Conservation (phyloP, 371 early-diverging fungal genomes). For the Nematocida parisii region DNA sequence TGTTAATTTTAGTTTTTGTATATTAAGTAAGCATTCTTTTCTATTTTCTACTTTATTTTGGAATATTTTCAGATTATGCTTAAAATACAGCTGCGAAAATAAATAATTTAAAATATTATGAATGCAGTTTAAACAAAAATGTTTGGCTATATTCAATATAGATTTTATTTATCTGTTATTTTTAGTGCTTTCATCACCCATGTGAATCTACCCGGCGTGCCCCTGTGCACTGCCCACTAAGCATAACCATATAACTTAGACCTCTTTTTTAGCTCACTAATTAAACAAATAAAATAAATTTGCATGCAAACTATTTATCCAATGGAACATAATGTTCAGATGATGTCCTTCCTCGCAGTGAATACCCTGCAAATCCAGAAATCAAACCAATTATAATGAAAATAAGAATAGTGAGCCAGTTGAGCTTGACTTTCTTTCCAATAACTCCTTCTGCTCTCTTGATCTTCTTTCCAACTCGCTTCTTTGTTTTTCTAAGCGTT, state of each 20-base stretch:
- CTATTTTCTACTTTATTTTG: no score
- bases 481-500: constrained; percentile 32
- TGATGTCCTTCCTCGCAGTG: constrained; percentile 16
- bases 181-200: not conserved
- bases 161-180: constrained; percentile 9
- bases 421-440: constrained; percentile 28
- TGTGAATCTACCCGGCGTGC: not conserved
- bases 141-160: not conserved
- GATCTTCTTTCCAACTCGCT: constrained; percentile 26
- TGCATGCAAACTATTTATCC: constrained; percentile 15
- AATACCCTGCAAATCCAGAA: constrained; percentile 47
- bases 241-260: not conserved
- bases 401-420: constrained; percentile 29
- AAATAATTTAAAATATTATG: no score
- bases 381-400: constrained; percentile 26
- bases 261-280: not conserved
- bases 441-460: constrained; percentile 22
- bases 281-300: not conserved
- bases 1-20: no score
- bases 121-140: no score
- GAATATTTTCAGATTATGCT: no score
- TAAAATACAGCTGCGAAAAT: no score
- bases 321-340: constrained; percentile 45
- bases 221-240: constrained; percentile 9
- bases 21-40: no score